Evolutionary conservation across 2,329 filamentous ascomycete genomes (phyloP).

Genomic region (Meredithiella fracta): DNA sequence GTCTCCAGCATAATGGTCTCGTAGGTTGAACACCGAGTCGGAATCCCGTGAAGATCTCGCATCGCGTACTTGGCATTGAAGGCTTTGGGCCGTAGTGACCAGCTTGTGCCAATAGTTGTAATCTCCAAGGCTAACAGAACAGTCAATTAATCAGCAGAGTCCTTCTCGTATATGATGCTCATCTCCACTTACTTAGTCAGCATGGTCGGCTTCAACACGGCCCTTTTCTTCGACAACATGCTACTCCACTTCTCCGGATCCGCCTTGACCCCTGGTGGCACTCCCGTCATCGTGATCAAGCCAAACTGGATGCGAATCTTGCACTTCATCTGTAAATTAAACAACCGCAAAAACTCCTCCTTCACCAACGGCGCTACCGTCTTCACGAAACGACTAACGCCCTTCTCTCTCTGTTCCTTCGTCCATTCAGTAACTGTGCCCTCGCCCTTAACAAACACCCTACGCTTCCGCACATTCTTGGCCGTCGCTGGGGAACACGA

Average conservation of each 20-base stretch:
- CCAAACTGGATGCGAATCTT: conserved; percentile 1
- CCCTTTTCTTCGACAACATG: background rate
- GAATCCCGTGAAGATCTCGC: background rate
- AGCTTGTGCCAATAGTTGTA: background rate
- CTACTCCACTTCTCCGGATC: background rate
- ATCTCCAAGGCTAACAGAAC: background rate
- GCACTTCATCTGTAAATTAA: background rate
- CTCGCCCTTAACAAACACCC: background rate
- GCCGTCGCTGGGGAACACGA: background rate
- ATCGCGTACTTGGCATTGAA: background rate
- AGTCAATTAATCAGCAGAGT: background rate
- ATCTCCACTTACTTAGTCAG: background rate
- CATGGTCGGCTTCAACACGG: background rate
- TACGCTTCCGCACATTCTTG: background rate
- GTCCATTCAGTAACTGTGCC: background rate
- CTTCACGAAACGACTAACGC: background rate
- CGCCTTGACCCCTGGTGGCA: background rate
- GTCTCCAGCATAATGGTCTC: background rate
- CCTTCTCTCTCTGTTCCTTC: background rate
- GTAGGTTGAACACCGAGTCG: background rate
- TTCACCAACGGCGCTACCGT: background rate
- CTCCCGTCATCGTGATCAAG: background rate
- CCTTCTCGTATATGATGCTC: background rate
- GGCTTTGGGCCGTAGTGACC: background rate
- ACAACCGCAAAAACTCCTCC: background rate